Evolutionary conservation across 768 basidiomycete species (phyloP).

Genomic region (Ephemerocybe angulata): DNA sequence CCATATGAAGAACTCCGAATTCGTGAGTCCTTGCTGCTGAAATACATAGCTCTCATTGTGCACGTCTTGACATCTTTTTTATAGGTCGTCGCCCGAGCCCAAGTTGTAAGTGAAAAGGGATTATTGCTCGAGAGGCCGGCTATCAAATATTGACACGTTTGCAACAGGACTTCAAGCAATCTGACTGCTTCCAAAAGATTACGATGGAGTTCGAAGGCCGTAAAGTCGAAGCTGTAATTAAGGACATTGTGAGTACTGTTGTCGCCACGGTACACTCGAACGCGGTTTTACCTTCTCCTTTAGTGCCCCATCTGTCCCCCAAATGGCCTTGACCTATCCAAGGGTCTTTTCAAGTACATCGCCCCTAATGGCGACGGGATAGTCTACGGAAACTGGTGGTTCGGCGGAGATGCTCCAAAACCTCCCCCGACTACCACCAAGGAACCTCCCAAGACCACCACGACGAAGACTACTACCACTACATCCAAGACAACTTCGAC

Average conservation of each 20-base stretch:
- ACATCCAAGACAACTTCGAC: not conserved
- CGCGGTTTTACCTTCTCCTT: not conserved
- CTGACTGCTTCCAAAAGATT: not conserved
- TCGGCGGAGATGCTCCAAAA: not conserved
- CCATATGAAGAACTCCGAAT: not conserved
- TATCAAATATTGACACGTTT: no score
- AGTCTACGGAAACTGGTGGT: not conserved
- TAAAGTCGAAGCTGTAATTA: not conserved
- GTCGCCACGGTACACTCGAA: not conserved
- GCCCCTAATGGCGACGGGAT: constrained; percentile 1
- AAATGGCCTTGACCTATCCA: constrained; percentile 4
- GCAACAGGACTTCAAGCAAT: not conserved
- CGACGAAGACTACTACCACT: not conserved
- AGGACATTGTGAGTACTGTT: not conserved
- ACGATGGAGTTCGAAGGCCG: not conserved
- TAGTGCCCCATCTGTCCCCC: constrained; percentile 1
- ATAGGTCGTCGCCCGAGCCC: not conserved
- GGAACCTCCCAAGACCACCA: not conserved
- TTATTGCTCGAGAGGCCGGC: not conserved
- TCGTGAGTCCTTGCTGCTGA: not conserved
- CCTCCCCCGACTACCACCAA: not conserved
- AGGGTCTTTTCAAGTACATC: constrained; percentile 1
- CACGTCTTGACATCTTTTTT: not conserved
- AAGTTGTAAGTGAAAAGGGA: no score
- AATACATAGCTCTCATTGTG: not conserved